A percentile compares a stretch with the other conserved stretches of the same genome.
These are phyloP conservation scores for Pholiota molesta DNA, from an alignment of 768 basidiomycete genomes.

Conservation along the genomic window DNA sequence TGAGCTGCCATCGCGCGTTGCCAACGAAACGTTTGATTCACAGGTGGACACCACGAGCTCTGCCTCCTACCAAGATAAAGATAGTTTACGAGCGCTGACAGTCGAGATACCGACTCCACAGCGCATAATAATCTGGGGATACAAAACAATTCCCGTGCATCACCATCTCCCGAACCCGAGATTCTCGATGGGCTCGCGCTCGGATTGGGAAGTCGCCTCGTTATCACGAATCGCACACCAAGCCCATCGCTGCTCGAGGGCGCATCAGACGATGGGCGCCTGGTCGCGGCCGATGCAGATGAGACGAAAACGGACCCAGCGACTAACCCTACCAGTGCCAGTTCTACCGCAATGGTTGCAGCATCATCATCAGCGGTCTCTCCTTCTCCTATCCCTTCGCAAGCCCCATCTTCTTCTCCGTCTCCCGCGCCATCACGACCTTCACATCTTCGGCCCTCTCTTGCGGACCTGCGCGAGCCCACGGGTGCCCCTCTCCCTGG, in stretches of 20 bases:
- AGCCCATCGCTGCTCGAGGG: constrained; percentile 21
- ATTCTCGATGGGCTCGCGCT: constrained; percentile 8
- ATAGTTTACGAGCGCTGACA: neutral
- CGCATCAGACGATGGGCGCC: constrained; percentile 5
- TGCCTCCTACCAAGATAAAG: neutral
- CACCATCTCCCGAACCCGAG: constrained; percentile 28
- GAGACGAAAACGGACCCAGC: no score
- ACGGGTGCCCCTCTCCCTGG: constrained; percentile 28
- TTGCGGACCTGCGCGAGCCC: constrained; percentile 33
- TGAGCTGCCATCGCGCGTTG: constrained; percentile 33
- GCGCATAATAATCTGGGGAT: neutral
- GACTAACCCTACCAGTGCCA: no score
- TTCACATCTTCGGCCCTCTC: constrained; percentile 32
- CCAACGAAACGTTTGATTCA: constrained; percentile 14
- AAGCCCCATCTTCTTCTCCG: constrained; percentile 20
- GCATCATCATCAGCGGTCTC: neutral
- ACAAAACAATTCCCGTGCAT: constrained; percentile 7
- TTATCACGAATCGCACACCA: constrained; percentile 30
- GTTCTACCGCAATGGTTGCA: no score
- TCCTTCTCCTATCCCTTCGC: constrained; percentile 18
- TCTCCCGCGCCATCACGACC: constrained; percentile 13
- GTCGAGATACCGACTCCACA: neutral
- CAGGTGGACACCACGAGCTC: neutral
- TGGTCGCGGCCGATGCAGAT: neutral
- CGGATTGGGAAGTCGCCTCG: constrained; percentile 7